phyloP scores from a whole-genome alignment of 2,329 filamentous ascomycete species.

The Pseudogymnoascus sp. region DNA sequence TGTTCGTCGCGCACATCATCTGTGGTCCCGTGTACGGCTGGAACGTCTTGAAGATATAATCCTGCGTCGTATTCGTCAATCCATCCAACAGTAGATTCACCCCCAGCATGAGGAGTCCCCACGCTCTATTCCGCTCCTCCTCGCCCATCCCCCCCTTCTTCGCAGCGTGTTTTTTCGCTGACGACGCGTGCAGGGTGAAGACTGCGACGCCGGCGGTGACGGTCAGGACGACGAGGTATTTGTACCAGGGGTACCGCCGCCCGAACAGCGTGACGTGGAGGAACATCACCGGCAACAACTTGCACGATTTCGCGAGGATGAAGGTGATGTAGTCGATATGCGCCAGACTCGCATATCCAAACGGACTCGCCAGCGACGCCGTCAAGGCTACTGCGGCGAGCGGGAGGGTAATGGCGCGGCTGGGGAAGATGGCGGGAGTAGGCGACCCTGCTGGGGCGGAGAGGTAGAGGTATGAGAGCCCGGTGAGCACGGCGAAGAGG shows the following conservation, averaged over 20 bases:
- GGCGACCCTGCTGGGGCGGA: constrained; percentile 47
- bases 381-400: constrained; percentile 81
- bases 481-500: constrained; percentile 74
- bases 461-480: constrained; percentile 68
- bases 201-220: constrained; percentile 90
- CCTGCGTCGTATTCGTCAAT: constrained; percentile 91
- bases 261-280: constrained; percentile 89
- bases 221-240: constrained; percentile 85
- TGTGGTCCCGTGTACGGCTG: constrained; percentile 80
- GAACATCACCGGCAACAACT: constrained; percentile 97
- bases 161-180: constrained; percentile 48
- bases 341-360: constrained; percentile 83
- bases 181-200: constrained; percentile 79
- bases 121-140: constrained; percentile 53
- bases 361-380: constrained; percentile 80
- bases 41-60: constrained; percentile 80
- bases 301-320: constrained; percentile 95
- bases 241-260: constrained; percentile 84
- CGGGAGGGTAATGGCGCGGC: constrained; percentile 62
- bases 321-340: constrained; percentile 99
- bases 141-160: constrained; percentile 28
- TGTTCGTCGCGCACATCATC: constrained; percentile 99
- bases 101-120: constrained; percentile 73
- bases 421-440: constrained; percentile 66
- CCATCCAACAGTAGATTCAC: constrained; percentile 95